Evolutionary conservation across 2,329 filamentous ascomycete genomes (phyloP).

Genomic region (Chaetomiaceae sp.): DNA sequence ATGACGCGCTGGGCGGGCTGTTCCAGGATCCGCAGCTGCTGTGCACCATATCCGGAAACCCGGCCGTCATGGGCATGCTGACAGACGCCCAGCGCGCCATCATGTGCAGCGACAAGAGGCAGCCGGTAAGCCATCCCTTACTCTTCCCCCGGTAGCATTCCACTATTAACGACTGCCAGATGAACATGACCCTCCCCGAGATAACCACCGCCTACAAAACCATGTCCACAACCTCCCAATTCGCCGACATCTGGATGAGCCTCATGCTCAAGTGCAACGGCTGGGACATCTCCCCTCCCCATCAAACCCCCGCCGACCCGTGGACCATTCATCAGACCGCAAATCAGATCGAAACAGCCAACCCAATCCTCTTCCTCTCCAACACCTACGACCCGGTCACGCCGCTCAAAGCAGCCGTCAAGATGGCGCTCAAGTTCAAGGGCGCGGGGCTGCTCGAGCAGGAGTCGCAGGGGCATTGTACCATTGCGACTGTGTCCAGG

Average conservation of each 20-base stretch:
- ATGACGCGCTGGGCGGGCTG: constrained; percentile 7
- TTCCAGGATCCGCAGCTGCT: constrained; percentile 10
- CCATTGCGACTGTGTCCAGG: constrained; percentile 32
- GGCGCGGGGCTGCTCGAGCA: constrained; percentile 38
- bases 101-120: constrained; percentile 34
- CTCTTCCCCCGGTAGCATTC: no score
- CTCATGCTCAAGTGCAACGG: constrained; percentile 24
- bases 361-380: constrained; percentile 54
- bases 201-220: constrained; percentile 30
- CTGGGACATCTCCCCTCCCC: constrained; percentile 22
- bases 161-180: constrained; percentile 16
- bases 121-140: constrained; percentile 16
- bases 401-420: constrained; percentile 44
- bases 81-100: constrained; percentile 27
- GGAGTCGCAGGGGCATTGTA: constrained; percentile 34
- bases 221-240: constrained; percentile 32
- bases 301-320: constrained; percentile 25
- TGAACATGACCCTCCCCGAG: constrained; percentile 31
- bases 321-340: constrained; percentile 23
- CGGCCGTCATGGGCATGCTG: background rate
- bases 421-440: constrained; percentile 36
- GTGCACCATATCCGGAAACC: constrained; percentile 7
- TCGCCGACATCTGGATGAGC: constrained; percentile 36
- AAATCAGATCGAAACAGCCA: constrained; percentile 40
- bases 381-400: constrained; percentile 58